Base-by-base conservation (phyloP, 306 rosid species). In the Citrullus amarus region DNA sequence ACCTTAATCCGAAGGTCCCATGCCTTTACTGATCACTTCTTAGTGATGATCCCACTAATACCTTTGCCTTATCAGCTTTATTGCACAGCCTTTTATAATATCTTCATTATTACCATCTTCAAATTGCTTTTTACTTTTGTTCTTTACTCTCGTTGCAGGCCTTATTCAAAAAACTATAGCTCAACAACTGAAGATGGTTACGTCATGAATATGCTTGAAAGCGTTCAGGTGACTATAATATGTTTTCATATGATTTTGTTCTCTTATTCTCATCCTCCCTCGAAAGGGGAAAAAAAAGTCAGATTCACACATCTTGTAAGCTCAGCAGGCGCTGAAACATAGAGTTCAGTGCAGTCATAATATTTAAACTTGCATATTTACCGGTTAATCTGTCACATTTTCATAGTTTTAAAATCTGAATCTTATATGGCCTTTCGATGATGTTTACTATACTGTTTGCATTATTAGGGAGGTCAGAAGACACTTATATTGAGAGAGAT, bases 401-500 rank as follows among this genome's bases (percentile, higher is more conserved):
- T 72, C 43, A 7, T 15, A 28, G 44, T 72, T 17, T 9, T 16
- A 50, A 48, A 28, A 50, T 72, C 58, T 79, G 51, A 14, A 8
- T 65, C 36, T 48, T 41, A 38, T 72, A 55, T 80, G 38, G 43
- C 82, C 77, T 81, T 82, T 12, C 90, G 60, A 48, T 76, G 72
- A 62, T 83, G 46, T 85, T 79, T 81, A 46, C 69, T 30, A 57
- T 79, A 79, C 80, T 75, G 34, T 41, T 78, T 75, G 48, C 79
- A 20, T 8, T 83, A 22, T 69, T 25, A 95, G 98, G 96, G 96
- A 53, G 84, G 73, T 60, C 91, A 79, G 86, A 91, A 87, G 85
- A 91, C 91, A 61, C 96, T 95, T 80, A 82, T 95, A 67, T 84
- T 95, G 84, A 86, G 93, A 80, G 98, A 95, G 92, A 92, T 95